Evolutionary conservation across 176 grass and related monocot species (phyloP), one percentile per base, ranked within the genome.

Genomic region (Zoysia pacifica): DNA sequence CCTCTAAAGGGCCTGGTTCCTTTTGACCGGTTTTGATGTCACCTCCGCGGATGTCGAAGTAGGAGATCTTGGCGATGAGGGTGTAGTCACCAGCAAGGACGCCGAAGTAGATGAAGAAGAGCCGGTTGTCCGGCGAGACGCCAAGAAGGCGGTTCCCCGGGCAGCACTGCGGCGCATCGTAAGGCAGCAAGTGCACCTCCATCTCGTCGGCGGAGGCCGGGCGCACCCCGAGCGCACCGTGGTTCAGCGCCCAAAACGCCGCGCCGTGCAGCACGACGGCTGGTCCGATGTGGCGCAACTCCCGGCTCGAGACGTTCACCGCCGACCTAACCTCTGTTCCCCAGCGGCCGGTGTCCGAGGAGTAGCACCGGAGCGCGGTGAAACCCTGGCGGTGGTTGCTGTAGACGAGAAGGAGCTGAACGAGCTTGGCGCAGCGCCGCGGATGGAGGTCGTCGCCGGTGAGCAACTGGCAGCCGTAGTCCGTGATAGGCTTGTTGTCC

Each of bases 51-150:
- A 63, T 42, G 12, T 28, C 10, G 2, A 15, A 50, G 69, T 28
- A 14, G 0, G 55, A 50, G 1, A 72, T 15, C 0, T 7, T 71
- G 0, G 42, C 78, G 1, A 62, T 1, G 52, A n/a, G 1, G 2
- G 7, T 69, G 18, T 35, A 0, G 0, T 13, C 18, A 1, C 18
- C 3, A 8, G 3, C 49, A 9, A 18, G 7, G 12, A 70, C 4
- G 46, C 35, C 79, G 0, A 73, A 37, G 46, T 42, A 3, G 4
- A 82, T 7, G 36, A 82, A 10, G 69, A 53, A 82, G 35, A 82
- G 79, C 1, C 73, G 77, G 42, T 19, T 47, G 55, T 91, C 86
- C 77, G 80, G 83, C 63, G 83, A 94, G 44, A 91, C 77, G 16
- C 88, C 90, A 35, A 91, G 61, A 10, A 94, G 9, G 14, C 68